phyloP scores from a whole-genome alignment of 2,329 filamentous ascomycete species.

The Fusarium praegraminearum region DNA sequence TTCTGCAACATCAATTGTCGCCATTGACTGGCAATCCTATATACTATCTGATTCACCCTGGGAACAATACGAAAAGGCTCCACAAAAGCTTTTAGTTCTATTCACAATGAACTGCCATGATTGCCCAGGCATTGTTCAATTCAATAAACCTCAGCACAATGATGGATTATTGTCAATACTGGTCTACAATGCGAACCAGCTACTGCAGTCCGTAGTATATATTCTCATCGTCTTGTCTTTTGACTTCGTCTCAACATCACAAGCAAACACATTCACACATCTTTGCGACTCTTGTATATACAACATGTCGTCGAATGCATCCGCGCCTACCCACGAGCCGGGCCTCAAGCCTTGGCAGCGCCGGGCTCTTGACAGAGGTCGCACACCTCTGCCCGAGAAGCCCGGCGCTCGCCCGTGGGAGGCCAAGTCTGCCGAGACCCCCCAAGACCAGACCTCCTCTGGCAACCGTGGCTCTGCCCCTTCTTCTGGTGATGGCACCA shows the following conservation, averaged over 20 bases:
- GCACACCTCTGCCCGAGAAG: not conserved
- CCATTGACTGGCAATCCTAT: not conserved
- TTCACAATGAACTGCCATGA: not conserved
- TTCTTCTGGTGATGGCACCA: not conserved
- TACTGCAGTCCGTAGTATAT: not conserved
- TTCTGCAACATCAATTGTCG: not conserved
- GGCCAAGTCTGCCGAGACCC: not conserved
- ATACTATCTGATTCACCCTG: rapidly evolving
- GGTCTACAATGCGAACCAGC: not conserved
- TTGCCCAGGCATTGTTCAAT: not conserved
- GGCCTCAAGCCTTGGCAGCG: not conserved
- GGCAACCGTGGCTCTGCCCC: not conserved
- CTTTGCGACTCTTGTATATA: not conserved
- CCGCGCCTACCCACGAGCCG: no score
- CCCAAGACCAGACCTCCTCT: not conserved
- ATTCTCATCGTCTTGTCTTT: not conserved
- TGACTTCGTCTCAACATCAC: rapidly evolving
- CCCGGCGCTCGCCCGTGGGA: not conserved
- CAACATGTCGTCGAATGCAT: not conserved
- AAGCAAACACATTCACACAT: not conserved
- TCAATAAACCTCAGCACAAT: not conserved
- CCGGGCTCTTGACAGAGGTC: not conserved
- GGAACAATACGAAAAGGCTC: not conserved
- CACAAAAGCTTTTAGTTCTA: rapidly evolving
- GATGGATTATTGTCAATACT: not conserved